phyloP scores from a whole-genome alignment of 805 yeast genomes.

The Starmerella scarabaei region DNA sequence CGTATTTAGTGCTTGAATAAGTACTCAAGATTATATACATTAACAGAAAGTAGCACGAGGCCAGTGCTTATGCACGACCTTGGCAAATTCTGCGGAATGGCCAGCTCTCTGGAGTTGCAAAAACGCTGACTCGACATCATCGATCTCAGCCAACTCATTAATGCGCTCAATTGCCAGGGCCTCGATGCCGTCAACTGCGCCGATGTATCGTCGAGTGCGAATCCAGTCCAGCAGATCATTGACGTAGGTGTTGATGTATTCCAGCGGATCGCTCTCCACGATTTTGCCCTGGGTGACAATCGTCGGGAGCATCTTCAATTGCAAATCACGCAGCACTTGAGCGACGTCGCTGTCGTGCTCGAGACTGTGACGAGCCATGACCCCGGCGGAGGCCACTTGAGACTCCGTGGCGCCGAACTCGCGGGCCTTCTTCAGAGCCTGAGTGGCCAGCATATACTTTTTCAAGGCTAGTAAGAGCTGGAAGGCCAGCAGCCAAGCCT shows the following conservation, averaged over 20 bases:
- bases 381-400: constrained; percentile 26
- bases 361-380: constrained; percentile 27
- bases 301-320: constrained; percentile 21
- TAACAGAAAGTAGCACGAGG: constrained; percentile 15
- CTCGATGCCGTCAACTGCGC: constrained; percentile 16
- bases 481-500: constrained; percentile 37
- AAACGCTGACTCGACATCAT: constrained; percentile 7
- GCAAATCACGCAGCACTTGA: constrained; percentile 31
- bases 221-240: constrained; percentile 22
- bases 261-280: constrained; percentile 14
- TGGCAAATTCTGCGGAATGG: constrained; percentile 7
- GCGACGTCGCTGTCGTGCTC: constrained; percentile 32
- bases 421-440: constrained; percentile 36
- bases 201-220: constrained; percentile 16
- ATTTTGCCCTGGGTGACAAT: constrained; percentile 21
- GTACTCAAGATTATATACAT: neutral
- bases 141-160: constrained; percentile 1
- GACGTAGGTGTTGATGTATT: constrained; percentile 21
- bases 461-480: constrained; percentile 33
- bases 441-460: constrained; percentile 42
- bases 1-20: constrained; percentile 5
- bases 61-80: constrained; percentile 12
- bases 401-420: constrained; percentile 26
- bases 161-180: constrained; percentile 5
- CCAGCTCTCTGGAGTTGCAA: constrained; percentile 13